Evolutionary conservation across 2,329 filamentous ascomycete species (phyloP), one percentile per base, ranked within the genome.

Genomic region (Botrytis fabae): DNA sequence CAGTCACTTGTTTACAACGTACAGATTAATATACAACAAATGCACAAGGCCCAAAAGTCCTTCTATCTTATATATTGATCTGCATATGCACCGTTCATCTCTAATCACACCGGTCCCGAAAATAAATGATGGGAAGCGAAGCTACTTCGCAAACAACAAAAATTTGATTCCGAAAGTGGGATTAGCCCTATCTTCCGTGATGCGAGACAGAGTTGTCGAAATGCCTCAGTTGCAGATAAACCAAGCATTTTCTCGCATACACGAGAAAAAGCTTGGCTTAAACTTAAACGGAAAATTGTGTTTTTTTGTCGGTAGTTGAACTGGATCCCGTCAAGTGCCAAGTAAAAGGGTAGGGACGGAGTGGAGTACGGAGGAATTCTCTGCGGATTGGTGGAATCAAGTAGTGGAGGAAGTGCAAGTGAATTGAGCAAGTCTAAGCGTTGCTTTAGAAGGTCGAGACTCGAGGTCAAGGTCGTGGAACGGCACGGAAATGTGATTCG

Each of bases 221-320:
- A 57, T 69, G 35, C 18, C 48, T 42, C 35, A 68, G 40, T 32
- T 32, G 65, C 65, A 57, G 38, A 57, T 42, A 57, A 18, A 46
- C n/a, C 48, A 40, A 68, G 25, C 25, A 57, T 22, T 42, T 42
- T 28, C 25, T 32, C 40, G 65, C 38, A 57, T 25, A 57, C 25
- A 57, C 48, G 65, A 68, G 65, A 40, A 68, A 68, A 57, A 42
- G 35, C 48, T 68, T 69, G n/a, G 48, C 48, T 32, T 25, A 25
- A 44, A 57, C 38, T 59, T 69, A 25, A 69, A 57, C 12, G 9
- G 10, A 16, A 16, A 42, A 54, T 28, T 54, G 44, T 12, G 35
- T 48, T n/a, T 14, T 7, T 20, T 16, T 16, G 28, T 44, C 65
- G 65, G 65, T n/a, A 69, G 18, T 59, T 57, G 35, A 18, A 20